Evolutionary conservation across 305 asterid species (phyloP), one percentile per base, ranked within the genome.

Genomic region (Ruellia speciosa): DNA sequence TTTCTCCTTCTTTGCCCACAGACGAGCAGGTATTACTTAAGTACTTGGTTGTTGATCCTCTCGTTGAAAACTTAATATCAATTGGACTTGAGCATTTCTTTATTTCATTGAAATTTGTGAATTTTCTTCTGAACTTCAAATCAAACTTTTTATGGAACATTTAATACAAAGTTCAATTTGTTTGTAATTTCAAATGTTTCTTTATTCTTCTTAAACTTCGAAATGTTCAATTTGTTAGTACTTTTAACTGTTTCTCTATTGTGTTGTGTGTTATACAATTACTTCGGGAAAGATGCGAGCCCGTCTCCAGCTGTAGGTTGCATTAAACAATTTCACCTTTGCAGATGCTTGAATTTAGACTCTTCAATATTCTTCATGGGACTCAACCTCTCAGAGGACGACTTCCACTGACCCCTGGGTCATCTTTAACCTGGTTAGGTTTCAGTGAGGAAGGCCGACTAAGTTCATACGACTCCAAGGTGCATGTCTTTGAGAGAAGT

Each of bases 401-500:
- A 40, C 79, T 93, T 54, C 90, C 99, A 39, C 69, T 93, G 80
- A 93, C 99, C 60, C 99, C 96, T 57, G 97, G 95, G 52, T 93
- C 99, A 33, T 70, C 70, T 70, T 77, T 93, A 66, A 75, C 80
- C 12, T 93, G 99, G 99, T 77, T 93, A 63, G 99, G 99, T 64
- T 89, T 84, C 73, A 86, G 96, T 50, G 97, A 88, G 69, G 97
- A 86, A 77, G 99, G 96, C 52, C 87, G 76, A 62, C 81, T 86
- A 60, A 84, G 97, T 65, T 81, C 99, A 40, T 93, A 81, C 64
- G 99, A 93, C 74, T 86, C 99, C 41, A 84, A 84, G 96, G 99
- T 93, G 77, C 65, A 60, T 12, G 28, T 60, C 76, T 48, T 24
- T 24, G 3, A 24, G 31, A 24, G 31, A 62, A 37, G 31, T 52